Evolutionary conservation across 108 stramenopile genomes (phyloP).

Genomic region (Fistulifera pelliculosa): DNA sequence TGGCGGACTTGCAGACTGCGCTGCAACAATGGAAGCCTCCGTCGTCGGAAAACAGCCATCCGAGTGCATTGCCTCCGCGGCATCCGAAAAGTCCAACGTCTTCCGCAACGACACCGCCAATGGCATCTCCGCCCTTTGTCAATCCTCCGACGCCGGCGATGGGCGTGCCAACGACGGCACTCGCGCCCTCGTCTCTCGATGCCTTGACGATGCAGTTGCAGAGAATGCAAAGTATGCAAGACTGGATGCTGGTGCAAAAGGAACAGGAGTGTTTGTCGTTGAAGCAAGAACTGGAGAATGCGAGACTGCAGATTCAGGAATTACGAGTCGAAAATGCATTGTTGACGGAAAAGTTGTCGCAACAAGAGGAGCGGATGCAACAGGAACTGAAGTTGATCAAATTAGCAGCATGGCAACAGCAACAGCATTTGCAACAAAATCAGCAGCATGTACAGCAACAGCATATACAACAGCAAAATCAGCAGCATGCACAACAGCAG

Average conservation of each 20-base stretch:
- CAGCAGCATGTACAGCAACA: not conserved
- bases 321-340: constrained; percentile 17
- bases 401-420: constrained; percentile 8
- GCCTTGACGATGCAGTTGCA: constrained; percentile 19
- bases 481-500: not conserved
- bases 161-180: not conserved
- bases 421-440: constrained; percentile 2
- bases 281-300: constrained; percentile 5
- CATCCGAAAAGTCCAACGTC: not conserved
- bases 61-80: not conserved
- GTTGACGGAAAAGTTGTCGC: constrained; percentile 15
- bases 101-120: constrained; percentile 1
- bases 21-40: constrained; percentile 7
- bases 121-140: not conserved
- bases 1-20: constrained; percentile 4
- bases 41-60: not conserved
- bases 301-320: constrained; percentile 4
- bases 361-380: constrained; percentile 18
- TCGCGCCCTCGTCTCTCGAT: constrained; percentile 5
- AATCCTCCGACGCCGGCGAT: not conserved
- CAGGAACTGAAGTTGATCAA: constrained; percentile 24
- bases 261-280: constrained; percentile 16
- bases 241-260: constrained; percentile 27
- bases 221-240: constrained; percentile 26
- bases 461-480: not conserved